phyloP scores from a whole-genome alignment of 2,329 filamentous ascomycete genomes.

The Stemphylium vesicarium region DNA sequence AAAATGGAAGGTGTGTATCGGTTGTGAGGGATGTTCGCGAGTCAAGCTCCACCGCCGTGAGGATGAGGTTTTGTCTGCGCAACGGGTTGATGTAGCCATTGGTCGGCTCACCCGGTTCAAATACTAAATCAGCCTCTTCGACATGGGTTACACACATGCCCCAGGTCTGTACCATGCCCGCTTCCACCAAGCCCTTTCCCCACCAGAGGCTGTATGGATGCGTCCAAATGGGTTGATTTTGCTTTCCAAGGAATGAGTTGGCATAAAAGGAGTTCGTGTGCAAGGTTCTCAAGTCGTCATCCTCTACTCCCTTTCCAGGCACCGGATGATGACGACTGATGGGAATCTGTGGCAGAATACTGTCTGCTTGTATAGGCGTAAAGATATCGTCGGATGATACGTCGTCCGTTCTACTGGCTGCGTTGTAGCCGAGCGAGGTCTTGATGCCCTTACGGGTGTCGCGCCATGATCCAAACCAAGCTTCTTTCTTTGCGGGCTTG shows the following conservation, averaged over 20 bases:
- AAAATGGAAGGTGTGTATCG: slow-evolving; percentile 62
- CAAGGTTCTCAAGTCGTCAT: slow-evolving; percentile 55
- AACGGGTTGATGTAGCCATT: slow-evolving; percentile 71
- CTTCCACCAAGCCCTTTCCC: slow-evolving; percentile 55
- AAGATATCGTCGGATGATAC: slow-evolving; percentile 48
- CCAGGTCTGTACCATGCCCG: slow-evolving; percentile 63
- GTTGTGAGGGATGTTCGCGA: slow-evolving; percentile 62
- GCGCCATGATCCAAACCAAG: slow-evolving; percentile 14
- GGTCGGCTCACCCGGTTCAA: slow-evolving; percentile 58
- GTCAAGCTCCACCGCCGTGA: slow-evolving; percentile 79
- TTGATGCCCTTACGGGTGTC: slow-evolving; percentile 16
- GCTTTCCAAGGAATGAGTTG: slow-evolving; percentile 78
- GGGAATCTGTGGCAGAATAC: slow-evolving; percentile 51
- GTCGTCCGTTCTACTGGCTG: slow-evolving; percentile 1
- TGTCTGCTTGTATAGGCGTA: slow-evolving; percentile 48
- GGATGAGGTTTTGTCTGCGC: slow-evolving; percentile 78
- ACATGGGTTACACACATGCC: slow-evolving; percentile 58
- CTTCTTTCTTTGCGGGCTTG: slow-evolving; percentile 6
- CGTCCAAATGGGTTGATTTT: slow-evolving; percentile 72
- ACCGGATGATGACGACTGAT: slow-evolving; percentile 51
- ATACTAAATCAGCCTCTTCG: slow-evolving; percentile 70
- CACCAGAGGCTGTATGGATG: slow-evolving; percentile 64
- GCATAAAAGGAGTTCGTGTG: slow-evolving; percentile 75
- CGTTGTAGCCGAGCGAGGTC: slow-evolving; percentile 15
- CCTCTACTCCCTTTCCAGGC: slow-evolving; percentile 46